These are phyloP conservation scores for Decorospora gaudefroyi DNA, from an alignment of 2,329 filamentous ascomycete species.

Conservation along the genomic window DNA sequence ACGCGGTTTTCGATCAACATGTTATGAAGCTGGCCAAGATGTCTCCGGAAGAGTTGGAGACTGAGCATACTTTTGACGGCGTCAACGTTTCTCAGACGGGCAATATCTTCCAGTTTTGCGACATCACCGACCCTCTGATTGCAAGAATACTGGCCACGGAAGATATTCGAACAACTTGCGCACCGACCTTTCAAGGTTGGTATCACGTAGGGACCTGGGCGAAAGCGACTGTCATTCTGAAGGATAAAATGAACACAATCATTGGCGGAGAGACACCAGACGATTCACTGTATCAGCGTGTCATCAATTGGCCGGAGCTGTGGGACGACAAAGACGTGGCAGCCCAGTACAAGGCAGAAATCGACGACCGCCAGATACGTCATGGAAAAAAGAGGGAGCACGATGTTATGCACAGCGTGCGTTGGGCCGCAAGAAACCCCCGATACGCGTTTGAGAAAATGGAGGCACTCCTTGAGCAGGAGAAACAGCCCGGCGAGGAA, in stretches of 20 bases:
- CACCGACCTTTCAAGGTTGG: slow-evolving; percentile 70
- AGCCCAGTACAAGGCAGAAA: slow-evolving; percentile 34
- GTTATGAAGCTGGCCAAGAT: slow-evolving; percentile 30
- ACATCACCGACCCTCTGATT: slow-evolving; percentile 81
- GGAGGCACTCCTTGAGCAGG: slow-evolving; percentile 19
- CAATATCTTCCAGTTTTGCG: slow-evolving; percentile 92
- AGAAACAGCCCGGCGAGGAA: slow-evolving; percentile 8
- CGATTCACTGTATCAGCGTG: slow-evolving; percentile 37
- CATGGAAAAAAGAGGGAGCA: slow-evolving; percentile 37
- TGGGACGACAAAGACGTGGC: slow-evolving; percentile 43
- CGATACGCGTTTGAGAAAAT: slow-evolving; percentile 43
- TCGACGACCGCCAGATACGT: slow-evolving; percentile 29
- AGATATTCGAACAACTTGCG: slow-evolving; percentile 53
- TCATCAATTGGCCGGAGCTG: slow-evolving; percentile 40
- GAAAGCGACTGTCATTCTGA: slow-evolving; percentile 86
- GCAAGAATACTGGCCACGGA: slow-evolving; percentile 66
- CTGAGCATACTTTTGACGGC: slow-evolving; percentile 79
- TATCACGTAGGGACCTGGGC: slow-evolving; percentile 79
- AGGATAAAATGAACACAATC: slow-evolving; percentile 69
- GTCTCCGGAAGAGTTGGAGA: slow-evolving; percentile 30
- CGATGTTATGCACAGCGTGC: slow-evolving; percentile 39
- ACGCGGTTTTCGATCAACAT: slow-evolving; percentile 34
- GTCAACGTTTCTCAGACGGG: slow-evolving; percentile 74
- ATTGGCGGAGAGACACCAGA: slow-evolving; percentile 44
- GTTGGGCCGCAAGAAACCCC: slow-evolving; percentile 41